These are phyloP conservation scores for Saprolegnia parasitica DNA, from an alignment of 352 stramenopile genomes.

Conservation along the genomic window DNA sequence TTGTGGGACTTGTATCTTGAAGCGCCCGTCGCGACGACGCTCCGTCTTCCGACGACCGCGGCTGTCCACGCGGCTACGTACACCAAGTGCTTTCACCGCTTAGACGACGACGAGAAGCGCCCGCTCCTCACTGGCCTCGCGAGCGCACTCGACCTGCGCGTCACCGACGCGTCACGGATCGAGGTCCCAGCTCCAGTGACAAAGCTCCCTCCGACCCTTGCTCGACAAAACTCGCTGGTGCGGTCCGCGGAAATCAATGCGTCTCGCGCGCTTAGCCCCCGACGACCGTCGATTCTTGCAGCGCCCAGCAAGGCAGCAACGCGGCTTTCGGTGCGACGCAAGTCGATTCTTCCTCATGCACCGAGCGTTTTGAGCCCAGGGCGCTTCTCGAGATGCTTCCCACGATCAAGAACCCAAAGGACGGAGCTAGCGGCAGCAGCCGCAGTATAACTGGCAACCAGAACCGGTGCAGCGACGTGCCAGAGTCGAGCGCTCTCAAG, in stretches of 20 bases:
- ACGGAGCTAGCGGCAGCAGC: not conserved
- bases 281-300: not conserved
- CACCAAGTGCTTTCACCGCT: not conserved
- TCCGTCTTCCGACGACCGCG: not conserved
- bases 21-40: not conserved
- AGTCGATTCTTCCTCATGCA: slow-evolving; percentile 14
- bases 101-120: slow-evolving; percentile 8
- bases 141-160: not conserved
- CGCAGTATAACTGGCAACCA: not conserved
- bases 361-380: slow-evolving; percentile 13
- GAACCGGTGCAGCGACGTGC: slow-evolving; percentile 7
- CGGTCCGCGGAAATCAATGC: not conserved
- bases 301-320: not conserved
- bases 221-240: not conserved
- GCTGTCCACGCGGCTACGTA: slow-evolving; percentile 1
- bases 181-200: no score
- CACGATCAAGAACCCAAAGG: not conserved
- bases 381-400: slow-evolving; percentile 9
- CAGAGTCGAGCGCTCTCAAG: not conserved
- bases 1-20: slow-evolving; percentile 17
- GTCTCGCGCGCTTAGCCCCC: not conserved
- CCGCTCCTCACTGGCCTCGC: not conserved
- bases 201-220: not conserved
- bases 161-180: not conserved
- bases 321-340: not conserved